Percentiles rank a stretch among this genome's conserved stretches.
These are phyloP conservation scores for Letharia columbiana DNA, from an alignment of 495 filamentous ascomycete species.

Conservation along the genomic window DNA sequence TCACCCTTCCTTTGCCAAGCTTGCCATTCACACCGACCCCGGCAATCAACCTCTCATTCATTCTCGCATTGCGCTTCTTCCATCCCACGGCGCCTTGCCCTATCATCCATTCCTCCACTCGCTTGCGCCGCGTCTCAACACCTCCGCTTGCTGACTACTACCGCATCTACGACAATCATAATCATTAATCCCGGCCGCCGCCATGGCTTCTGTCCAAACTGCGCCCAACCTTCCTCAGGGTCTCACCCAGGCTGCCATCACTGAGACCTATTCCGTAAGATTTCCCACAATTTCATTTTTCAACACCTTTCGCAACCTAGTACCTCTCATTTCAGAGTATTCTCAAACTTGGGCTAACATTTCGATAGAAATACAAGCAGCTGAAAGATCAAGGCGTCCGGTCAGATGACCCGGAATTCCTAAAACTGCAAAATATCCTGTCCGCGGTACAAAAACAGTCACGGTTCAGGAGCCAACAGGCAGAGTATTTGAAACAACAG, in stretches of 20 bases:
- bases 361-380: conserved; percentile 63
- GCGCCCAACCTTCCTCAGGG: conserved; percentile 54
- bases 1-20: conserved; percentile 7
- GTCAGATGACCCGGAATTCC: conserved; percentile 68
- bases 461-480: conserved; percentile 40
- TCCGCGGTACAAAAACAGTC: conserved; percentile 55
- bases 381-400: conserved; percentile 70
- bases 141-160: conserved; percentile 15
- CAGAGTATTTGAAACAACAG: conserved; percentile 31
- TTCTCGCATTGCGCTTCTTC: conserved; percentile 8
- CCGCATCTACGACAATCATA: conserved; percentile 13
- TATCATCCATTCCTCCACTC: conserved; percentile 18
- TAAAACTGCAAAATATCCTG: conserved; percentile 63
- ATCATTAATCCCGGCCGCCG: neutral
- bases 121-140: conserved; percentile 20
- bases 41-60: conserved; percentile 4
- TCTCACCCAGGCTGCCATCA: conserved; percentile 53
- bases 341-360: neutral
- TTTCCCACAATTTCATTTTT: conserved; percentile 9
- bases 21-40: neutral
- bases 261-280: conserved; percentile 53
- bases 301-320: conserved; percentile 1
- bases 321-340: no score
- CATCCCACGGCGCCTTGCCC: conserved; percentile 12
- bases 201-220: conserved; percentile 72